Evolutionary conservation across 805 yeast genomes (phyloP).

Genomic region (Pichia paraexigua): DNA sequence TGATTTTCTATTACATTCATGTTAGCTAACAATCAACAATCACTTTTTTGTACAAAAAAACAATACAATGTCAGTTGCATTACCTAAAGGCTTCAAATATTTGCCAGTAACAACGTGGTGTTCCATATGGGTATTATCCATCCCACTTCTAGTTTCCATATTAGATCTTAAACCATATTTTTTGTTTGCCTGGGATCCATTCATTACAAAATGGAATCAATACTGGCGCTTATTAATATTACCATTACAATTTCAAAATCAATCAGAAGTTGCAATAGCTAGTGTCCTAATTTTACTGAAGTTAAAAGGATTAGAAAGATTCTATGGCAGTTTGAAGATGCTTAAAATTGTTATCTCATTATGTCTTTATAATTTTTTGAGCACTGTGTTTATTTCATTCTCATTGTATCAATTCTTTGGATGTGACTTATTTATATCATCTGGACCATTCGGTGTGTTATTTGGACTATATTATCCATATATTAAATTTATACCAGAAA

Average conservation of each 20-base stretch:
- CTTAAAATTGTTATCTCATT: constrained; percentile 38
- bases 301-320: constrained; percentile 48
- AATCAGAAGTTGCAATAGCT: constrained; percentile 45
- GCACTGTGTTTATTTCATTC: constrained; percentile 29
- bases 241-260: constrained; percentile 50
- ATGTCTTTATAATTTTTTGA: constrained; percentile 39
- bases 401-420: constrained; percentile 26
- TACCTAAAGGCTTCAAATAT: constrained; percentile 26
- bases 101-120: constrained; percentile 35
- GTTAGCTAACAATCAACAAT: too few species aligned
- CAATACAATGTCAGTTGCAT: not conserved
- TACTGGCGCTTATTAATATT: constrained; percentile 46
- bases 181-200: constrained; percentile 42
- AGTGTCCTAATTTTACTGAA: constrained; percentile 40
- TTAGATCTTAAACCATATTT: constrained; percentile 38
- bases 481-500: constrained; percentile 33
- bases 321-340: constrained; percentile 49
- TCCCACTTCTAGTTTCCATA: constrained; percentile 36
- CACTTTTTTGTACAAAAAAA: not conserved
- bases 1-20: not conserved
- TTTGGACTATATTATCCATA: constrained; percentile 34
- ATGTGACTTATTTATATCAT: constrained; percentile 34
- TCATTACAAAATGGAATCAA: constrained; percentile 44
- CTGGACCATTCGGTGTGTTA: constrained; percentile 37
- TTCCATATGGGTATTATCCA: constrained; percentile 28